Conservation (phyloP, 2,329 filamentous ascomycete genomes). For the Zasmidium angulare region DNA sequence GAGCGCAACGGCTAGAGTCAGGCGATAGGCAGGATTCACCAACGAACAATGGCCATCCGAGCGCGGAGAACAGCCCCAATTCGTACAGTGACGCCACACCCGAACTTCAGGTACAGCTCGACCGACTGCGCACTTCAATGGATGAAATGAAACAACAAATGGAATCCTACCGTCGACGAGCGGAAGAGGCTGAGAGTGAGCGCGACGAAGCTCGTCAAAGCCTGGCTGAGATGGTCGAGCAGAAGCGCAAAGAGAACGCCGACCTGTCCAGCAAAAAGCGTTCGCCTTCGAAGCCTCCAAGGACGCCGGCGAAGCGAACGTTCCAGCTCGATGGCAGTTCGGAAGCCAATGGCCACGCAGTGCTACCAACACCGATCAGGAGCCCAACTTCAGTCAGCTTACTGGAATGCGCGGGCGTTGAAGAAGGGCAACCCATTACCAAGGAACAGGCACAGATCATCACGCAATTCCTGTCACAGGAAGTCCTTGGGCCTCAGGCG, state of each 20-base stretch:
- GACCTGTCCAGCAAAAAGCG: conserved; percentile 25
- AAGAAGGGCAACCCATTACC: conserved; percentile 35
- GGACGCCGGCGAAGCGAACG: conserved; percentile 14
- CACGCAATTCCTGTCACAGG: conserved; percentile 30
- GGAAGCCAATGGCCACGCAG: conserved; percentile 28
- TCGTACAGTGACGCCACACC: conserved; percentile 22
- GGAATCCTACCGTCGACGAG: conserved; percentile 72
- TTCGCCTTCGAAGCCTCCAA: conserved; percentile 15
- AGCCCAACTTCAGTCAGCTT: conserved; percentile 30
- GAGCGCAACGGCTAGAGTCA: conserved; percentile 69
- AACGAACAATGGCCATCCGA: conserved; percentile 18
- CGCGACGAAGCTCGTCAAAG: conserved; percentile 69
- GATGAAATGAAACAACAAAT: conserved; percentile 77
- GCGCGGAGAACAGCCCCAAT: conserved; percentile 15
- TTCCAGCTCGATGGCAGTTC: conserved; percentile 18
- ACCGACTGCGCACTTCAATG: conserved; percentile 77
- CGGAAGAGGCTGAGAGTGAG: conserved; percentile 76
- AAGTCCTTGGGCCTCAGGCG: conserved; percentile 25
- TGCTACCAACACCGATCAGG: conserved; percentile 14
- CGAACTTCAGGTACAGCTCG: conserved; percentile 68
- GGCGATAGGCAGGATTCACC: conserved; percentile 48
- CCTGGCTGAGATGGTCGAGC: conserved; percentile 82
- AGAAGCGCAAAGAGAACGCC: conserved; percentile 70
- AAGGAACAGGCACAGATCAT: conserved; percentile 34
- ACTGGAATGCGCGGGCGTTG: conserved; percentile 32